Evolutionary conservation across 2,329 filamentous ascomycete genomes (phyloP), one percentile per base, ranked within the genome.

Genomic region (Dryadomyces sulphureus): DNA sequence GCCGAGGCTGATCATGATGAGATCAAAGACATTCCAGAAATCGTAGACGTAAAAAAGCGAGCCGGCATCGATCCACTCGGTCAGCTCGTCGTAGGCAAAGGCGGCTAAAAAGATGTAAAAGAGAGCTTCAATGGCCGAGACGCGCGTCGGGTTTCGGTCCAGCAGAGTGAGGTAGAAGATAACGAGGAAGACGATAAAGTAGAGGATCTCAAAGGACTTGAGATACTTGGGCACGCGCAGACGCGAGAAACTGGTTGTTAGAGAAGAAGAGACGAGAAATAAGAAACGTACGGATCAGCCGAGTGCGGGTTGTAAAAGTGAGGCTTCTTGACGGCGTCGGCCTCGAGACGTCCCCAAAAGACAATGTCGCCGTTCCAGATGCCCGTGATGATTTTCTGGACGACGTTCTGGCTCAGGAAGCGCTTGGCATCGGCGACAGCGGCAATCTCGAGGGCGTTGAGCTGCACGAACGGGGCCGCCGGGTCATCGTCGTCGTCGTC

Each of bases 131-230:
- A 79, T 66, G 0, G 68, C 57, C 0, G 82, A 86, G 45, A 94
- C 76, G 24, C 69, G 67, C 17, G 70, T 67, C 8, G 78, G 72
- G 52, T 83, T 77, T 50, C 84, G 72, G 53, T 86, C 77, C 40
- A 93, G 74, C 27, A 94, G 70, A 0, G 94, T 88, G n/a, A 77
- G 72, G 57, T 94, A 95, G 62, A 94, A 95, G 6, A 95, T 66
- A 22, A 73, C 70, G 36, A 95, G 65, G 55, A 93, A 89, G 0
- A 75, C 68, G 34, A 76, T 68, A 58, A 93, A 92, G 66, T 92
- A 94, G 12, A 84, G 56, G 5, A 87, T 81, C 61, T 94, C 86
- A 59, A 87, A 93, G 2, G 77, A 73, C 62, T 93, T 93, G 52
- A 89, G 75, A 58, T 94, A 93, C 53, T 84, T 77, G 20, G 87